Percentiles rank a stretch among this genome's conserved stretches.
These are phyloP conservation scores for Didymella glomerata DNA, from an alignment of 2,329 filamentous ascomycete genomes.

Conservation along the genomic window DNA sequence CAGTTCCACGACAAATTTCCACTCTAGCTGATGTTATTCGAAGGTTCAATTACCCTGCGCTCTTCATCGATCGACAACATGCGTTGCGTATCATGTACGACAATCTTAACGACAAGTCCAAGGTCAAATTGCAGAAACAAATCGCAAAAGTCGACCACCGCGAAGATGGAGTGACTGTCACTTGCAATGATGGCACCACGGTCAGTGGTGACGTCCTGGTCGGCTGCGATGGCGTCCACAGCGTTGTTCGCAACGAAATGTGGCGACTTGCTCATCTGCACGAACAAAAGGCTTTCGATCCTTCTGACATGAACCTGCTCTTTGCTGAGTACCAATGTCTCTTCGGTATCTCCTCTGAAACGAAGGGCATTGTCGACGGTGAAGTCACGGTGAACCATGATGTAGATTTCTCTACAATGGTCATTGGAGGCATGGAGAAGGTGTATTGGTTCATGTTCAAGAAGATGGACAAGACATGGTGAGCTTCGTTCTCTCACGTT, in stretches of 20 bases:
- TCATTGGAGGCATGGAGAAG: slow-evolving; percentile 26
- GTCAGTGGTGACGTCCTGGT: slow-evolving; percentile 25
- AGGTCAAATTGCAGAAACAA: slow-evolving; percentile 16
- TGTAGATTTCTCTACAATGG: slow-evolving; percentile 14
- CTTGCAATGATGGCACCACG: slow-evolving; percentile 16
- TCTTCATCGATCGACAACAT: slow-evolving; percentile 28
- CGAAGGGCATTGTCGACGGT: slow-evolving; percentile 9
- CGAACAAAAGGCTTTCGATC: slow-evolving; percentile 10
- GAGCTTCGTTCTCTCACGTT: not conserved
- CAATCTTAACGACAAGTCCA: slow-evolving; percentile 24
- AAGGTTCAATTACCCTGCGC: slow-evolving; percentile 1
- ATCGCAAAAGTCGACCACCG: slow-evolving; percentile 5
- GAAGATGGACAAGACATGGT: slow-evolving; percentile 28
- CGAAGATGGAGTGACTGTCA: slow-evolving; percentile 15
- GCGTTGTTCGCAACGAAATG: slow-evolving; percentile 27
- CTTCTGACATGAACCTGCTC: slow-evolving; percentile 13
- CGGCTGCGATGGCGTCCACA: slow-evolving; percentile 32
- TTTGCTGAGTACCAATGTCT: slow-evolving; percentile 27
- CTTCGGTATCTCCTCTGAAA: slow-evolving; percentile 23
- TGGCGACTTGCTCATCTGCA: slow-evolving; percentile 21
- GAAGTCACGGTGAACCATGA: slow-evolving; percentile 19
- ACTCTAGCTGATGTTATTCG: not conserved
- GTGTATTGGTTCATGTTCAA: slow-evolving; percentile 45
- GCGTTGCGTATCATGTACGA: slow-evolving; percentile 26
- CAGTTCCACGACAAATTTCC: not conserved